phyloP scores from a whole-genome alignment of 2,329 filamentous ascomycete genomes.

The Xylaria sp. region DNA sequence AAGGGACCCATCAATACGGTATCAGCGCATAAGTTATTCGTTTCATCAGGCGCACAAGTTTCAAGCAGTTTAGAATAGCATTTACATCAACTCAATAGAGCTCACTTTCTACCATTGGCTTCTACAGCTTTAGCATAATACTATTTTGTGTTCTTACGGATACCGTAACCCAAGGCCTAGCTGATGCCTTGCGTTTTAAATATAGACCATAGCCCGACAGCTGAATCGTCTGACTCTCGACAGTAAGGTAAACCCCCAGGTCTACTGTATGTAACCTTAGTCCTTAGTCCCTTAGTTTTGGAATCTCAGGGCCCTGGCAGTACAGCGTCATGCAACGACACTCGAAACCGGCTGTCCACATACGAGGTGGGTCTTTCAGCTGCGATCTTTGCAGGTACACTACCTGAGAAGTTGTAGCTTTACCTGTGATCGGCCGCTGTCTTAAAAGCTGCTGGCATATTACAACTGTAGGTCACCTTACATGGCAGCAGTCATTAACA shows the following conservation, averaged over 20 bases:
- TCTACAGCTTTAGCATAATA: not conserved
- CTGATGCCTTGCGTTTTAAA: not conserved
- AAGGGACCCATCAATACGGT: not conserved
- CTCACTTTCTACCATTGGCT: not conserved
- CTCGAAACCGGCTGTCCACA: not conserved
- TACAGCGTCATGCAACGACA: constrained; percentile 7
- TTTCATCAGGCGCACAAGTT: constrained; percentile 26
- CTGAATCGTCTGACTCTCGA: not conserved
- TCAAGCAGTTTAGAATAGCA: not conserved
- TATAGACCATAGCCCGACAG: not conserved
- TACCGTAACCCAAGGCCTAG: too few species aligned
- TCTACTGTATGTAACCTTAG: not conserved
- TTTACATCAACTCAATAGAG: not conserved
- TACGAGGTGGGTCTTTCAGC: constrained; percentile 9
- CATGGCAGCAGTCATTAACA: too few species aligned
- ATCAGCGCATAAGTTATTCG: constrained; percentile 10
- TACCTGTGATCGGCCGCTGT: not conserved
- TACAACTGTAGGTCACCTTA: not conserved
- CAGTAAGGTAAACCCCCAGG: not conserved
- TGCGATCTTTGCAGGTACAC: not conserved
- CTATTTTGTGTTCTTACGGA: not conserved
- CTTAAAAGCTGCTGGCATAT: not conserved
- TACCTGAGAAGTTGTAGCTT: not conserved
- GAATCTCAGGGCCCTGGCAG: constrained; percentile 4
- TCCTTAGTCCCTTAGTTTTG: too few species aligned